Evolutionary conservation across 1,284 basidiomycete genomes (phyloP).

Genomic region (Cutaneotrichosporon mucoides): DNA sequence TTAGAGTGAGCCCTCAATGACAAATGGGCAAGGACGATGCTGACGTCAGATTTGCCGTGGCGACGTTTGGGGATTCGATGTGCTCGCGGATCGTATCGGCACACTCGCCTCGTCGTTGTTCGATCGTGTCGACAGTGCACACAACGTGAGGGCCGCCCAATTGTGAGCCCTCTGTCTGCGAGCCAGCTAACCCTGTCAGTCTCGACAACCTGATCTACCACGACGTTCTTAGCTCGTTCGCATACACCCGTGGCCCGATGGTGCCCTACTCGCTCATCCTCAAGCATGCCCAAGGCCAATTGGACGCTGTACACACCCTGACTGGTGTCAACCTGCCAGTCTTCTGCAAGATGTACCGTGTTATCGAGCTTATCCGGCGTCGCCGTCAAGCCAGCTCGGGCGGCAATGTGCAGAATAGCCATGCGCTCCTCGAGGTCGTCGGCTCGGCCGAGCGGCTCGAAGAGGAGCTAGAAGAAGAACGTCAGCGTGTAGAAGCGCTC

Average conservation of each 20-base stretch:
- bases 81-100: not conserved
- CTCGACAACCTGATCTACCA: conserved; percentile 1
- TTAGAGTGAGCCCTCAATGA: not conserved
- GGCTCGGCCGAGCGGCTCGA: not conserved
- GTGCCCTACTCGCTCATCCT: not conserved
- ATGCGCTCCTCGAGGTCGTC: not conserved
- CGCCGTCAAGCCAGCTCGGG: not conserved
- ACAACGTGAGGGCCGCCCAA: not conserved
- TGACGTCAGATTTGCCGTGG: not conserved
- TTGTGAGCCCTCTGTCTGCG: not conserved
- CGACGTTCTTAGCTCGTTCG: not conserved
- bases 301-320: not conserved
- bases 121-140: not conserved
- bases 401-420: not conserved
- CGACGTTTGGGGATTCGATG: not conserved
- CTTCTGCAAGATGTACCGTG: conserved; percentile 1
- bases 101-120: not conserved
- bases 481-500: not conserved
- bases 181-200: not conserved
- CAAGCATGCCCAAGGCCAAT: not conserved
- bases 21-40: not conserved
- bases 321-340: not conserved
- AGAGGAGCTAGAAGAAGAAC: not conserved
- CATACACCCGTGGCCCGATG: not conserved
- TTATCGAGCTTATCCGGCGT: not conserved